phyloP scores from a whole-genome alignment of 2,329 filamentous ascomycete genomes.

The Exophiala lecanii-corni region DNA sequence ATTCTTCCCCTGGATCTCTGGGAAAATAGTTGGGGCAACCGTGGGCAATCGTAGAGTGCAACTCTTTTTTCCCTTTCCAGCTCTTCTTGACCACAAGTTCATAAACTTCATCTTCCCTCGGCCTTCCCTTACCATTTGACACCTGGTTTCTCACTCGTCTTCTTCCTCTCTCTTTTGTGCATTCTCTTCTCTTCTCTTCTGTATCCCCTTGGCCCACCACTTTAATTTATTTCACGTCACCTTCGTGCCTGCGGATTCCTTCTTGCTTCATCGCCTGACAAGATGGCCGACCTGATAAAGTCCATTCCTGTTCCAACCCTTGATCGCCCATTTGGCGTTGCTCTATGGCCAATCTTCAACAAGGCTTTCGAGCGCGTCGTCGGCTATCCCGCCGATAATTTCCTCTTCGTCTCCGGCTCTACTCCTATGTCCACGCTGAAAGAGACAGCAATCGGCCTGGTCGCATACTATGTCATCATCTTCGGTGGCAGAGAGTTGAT shows the following conservation, averaged over 20 bases:
- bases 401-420: conserved; percentile 72
- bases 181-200: conserved; percentile 29
- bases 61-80: too few relatives aligned
- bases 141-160: neutral
- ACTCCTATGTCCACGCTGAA: conserved; percentile 89
- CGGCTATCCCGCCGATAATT: conserved; percentile 81
- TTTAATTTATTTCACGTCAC: too few relatives aligned
- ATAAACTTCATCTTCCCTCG: conserved; percentile 1
- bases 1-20: neutral
- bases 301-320: conserved; percentile 65
- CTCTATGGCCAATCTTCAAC: conserved; percentile 92
- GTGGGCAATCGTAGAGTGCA: neutral
- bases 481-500: conserved; percentile 90
- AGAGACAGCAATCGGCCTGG: conserved; percentile 72
- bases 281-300: conserved; percentile 19
- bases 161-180: conserved; percentile 22
- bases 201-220: too few relatives aligned
- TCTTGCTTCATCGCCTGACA: too few relatives aligned
- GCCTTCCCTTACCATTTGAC: neutral
- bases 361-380: conserved; percentile 71
- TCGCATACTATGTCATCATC: conserved; percentile 88
- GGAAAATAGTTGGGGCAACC: too few relatives aligned
- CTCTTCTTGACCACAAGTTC: neutral
- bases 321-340: conserved; percentile 85
- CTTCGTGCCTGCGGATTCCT: too few relatives aligned